Percentiles rank a stretch among this genome's conserved stretches.
These are phyloP conservation scores for Plasmodium sp. DNA, from an alignment of 169 alveolate species.

Conservation along the genomic window DNA sequence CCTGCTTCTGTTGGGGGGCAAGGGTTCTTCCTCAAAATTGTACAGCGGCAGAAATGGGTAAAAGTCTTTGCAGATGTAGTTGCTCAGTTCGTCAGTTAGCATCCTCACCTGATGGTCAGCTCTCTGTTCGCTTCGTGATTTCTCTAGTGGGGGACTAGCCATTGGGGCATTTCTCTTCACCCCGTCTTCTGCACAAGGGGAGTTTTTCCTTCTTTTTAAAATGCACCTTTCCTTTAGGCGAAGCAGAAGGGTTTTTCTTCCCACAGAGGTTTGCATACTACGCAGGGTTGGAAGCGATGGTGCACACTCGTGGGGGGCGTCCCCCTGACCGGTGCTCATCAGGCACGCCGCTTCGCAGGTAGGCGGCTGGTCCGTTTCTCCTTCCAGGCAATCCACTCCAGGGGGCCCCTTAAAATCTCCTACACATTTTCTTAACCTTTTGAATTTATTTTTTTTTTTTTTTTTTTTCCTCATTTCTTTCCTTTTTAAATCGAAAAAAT, in stretches of 20 bases:
- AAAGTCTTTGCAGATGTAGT: not conserved
- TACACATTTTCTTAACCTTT: conserved; percentile 39
- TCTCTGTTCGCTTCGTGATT: not conserved
- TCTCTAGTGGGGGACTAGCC: not conserved
- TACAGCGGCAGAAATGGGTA: conserved; percentile 19
- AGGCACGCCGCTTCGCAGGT: not conserved
- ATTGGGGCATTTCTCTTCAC: not conserved
- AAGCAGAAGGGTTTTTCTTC: not conserved
- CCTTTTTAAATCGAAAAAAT: conserved; percentile 19
- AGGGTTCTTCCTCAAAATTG: not conserved
- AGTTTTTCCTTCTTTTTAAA: not conserved
- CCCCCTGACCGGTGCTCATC: not conserved
- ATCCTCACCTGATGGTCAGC: not conserved
- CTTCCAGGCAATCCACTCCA: not conserved
- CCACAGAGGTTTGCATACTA: not conserved
- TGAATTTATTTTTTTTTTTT: not conserved
- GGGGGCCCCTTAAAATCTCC: not conserved
- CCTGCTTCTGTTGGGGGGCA: not conserved
- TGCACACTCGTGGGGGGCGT: not conserved
- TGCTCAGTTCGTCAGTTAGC: not conserved
- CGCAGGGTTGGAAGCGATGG: not conserved
- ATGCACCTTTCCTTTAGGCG: not conserved
- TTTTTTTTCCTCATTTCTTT: not conserved
- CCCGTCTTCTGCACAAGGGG: not conserved
- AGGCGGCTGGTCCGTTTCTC: not conserved